Conservation (phyloP, 2,329 filamentous ascomycete genomes). For the Aspergillus sp. region DNA sequence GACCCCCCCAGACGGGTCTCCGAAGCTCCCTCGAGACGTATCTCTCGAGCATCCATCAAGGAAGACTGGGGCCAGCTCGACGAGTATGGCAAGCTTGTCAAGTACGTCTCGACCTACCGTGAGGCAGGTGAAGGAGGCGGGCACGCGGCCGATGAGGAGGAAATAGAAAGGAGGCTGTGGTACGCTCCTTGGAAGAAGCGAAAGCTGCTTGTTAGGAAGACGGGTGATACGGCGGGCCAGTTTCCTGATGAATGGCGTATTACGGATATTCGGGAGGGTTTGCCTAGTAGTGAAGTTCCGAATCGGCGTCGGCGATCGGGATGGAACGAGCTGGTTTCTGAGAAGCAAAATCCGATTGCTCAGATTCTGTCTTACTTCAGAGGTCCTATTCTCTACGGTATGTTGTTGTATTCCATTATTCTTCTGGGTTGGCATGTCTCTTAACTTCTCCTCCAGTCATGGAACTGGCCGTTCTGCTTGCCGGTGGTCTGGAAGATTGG, state of each 20-base stretch:
- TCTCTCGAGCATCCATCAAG: slow-evolving; percentile 30
- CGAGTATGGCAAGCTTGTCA: slow-evolving; percentile 61
- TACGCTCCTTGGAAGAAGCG: slow-evolving; percentile 52
- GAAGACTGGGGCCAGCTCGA: slow-evolving; percentile 38
- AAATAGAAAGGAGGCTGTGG: slow-evolving; percentile 48
- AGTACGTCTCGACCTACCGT: slow-evolving; percentile 61
- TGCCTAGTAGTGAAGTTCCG: slow-evolving; percentile 53
- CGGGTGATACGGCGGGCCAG: slow-evolving; percentile 23
- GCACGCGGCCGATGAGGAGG: slow-evolving; percentile 26
- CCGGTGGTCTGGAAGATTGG: slow-evolving; percentile 68
- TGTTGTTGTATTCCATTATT: slow-evolving; percentile 20
- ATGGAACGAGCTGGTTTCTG: slow-evolving; percentile 68
- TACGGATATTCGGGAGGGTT: slow-evolving; percentile 61
- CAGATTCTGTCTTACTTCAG: slow-evolving; percentile 70
- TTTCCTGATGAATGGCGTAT: slow-evolving; percentile 62
- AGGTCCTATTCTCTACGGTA: slow-evolving; percentile 70
- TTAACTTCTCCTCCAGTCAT: slow-evolving; percentile 45
- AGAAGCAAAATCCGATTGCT: slow-evolving; percentile 67
- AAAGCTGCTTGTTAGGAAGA: slow-evolving; percentile 20
- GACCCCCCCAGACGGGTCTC: slow-evolving; percentile 21
- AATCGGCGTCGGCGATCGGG: slow-evolving; percentile 57
- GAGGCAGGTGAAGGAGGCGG: slow-evolving; percentile 43
- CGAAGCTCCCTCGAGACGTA: slow-evolving; percentile 18
- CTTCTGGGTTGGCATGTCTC: neutral
- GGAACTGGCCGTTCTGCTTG: slow-evolving; percentile 68